Conservation (phyloP, 1,284 basidiomycete genomes). For the Microbotryum saponariae region DNA sequence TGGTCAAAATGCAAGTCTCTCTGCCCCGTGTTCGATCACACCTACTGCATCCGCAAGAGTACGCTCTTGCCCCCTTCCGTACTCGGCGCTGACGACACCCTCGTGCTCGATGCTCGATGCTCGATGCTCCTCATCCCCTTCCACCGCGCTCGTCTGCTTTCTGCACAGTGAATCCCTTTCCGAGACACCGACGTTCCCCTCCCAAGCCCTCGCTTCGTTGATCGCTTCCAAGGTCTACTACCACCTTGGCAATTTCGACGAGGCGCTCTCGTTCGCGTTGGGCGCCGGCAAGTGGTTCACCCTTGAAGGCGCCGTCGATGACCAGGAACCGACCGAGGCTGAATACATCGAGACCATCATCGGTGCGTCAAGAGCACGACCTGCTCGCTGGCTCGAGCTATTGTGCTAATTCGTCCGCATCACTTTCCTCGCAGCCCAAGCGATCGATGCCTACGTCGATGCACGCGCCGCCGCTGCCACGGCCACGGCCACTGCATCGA, state of each 20-base stretch:
- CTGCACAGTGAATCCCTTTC: slow-evolving; percentile 70
- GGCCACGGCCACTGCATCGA: slow-evolving; percentile 58
- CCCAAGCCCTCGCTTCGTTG: slow-evolving; percentile 72
- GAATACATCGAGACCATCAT: slow-evolving; percentile 92
- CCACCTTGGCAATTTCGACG: slow-evolving; percentile 85
- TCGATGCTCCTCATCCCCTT: background rate
- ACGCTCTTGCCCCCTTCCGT: background rate
- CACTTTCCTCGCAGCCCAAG: slow-evolving; percentile 57
- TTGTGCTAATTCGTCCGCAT: slow-evolving; percentile 2
- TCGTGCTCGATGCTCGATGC: background rate
- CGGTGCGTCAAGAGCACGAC: slow-evolving; percentile 51
- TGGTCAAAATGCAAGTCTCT: slow-evolving; percentile 68
- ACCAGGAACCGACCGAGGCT: slow-evolving; percentile 48
- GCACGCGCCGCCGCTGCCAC: slow-evolving; percentile 44
- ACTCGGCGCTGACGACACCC: slow-evolving; percentile 20
- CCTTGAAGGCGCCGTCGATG: slow-evolving; percentile 50
- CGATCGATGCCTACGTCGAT: slow-evolving; percentile 80
- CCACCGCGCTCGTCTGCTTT: slow-evolving; percentile 4
- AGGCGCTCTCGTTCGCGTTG: slow-evolving; percentile 84
- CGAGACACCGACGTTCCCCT: slow-evolving; percentile 63
- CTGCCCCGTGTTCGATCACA: background rate
- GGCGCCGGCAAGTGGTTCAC: slow-evolving; percentile 80
- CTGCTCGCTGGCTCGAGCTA: slow-evolving; percentile 6
- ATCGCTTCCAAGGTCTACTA: slow-evolving; percentile 94
- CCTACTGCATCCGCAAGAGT: background rate